Evolutionary conservation across 257 asterid species (phyloP).

Genomic region (Avicennia marina): DNA sequence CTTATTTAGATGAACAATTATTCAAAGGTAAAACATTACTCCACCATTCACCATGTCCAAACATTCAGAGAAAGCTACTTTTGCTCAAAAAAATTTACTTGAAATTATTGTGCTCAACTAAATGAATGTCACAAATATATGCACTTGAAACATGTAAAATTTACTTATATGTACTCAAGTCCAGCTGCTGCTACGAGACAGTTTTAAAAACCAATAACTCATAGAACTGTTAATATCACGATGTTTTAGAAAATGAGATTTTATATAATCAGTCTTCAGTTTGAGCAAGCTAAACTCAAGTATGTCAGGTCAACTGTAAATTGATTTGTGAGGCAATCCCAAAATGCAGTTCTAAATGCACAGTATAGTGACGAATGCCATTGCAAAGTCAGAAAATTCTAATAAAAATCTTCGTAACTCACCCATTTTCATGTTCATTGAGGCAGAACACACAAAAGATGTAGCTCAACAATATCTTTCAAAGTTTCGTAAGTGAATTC

Average conservation of each 20-base stretch:
- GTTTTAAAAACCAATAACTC: background rate
- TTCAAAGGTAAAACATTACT: constrained; percentile 1
- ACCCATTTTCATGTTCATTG: constrained; percentile 7
- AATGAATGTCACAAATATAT: too few relatives aligned
- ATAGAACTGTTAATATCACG: background rate
- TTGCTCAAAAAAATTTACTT: too few relatives aligned
- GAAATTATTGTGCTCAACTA: too few relatives aligned
- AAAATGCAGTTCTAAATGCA: constrained; percentile 7
- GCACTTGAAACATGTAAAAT: background rate
- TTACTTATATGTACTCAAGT: background rate
- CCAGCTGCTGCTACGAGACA: constrained; percentile 1
- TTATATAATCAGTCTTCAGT: background rate
- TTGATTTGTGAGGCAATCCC: constrained; percentile 6
- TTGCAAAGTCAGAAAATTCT: constrained; percentile 1
- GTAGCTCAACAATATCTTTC: background rate
- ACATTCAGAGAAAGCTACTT: background rate
- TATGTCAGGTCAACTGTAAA: background rate
- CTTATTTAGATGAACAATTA: background rate
- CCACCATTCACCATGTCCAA: constrained; percentile 9
- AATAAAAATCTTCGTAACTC: constrained; percentile 8
- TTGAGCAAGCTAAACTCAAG: constrained; percentile 10
- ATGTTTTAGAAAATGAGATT: background rate
- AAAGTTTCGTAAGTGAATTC: constrained; percentile 5
- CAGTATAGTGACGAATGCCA: background rate
- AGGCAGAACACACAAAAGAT: constrained; percentile 7